Conservation (phyloP, 306 rosid species). For the Acacia confusa region DNA sequence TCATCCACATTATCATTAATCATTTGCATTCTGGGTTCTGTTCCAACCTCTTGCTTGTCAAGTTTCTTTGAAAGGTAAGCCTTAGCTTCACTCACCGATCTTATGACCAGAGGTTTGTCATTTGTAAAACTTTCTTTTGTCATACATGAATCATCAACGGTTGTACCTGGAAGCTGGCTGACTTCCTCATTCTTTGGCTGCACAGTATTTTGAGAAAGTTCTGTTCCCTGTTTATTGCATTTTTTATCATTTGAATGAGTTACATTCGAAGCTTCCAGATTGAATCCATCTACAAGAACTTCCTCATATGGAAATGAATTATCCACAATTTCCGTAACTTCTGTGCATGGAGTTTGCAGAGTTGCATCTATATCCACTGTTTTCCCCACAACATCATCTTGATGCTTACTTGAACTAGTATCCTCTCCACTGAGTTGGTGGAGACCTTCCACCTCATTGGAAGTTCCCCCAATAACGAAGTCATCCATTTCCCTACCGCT, state of each 20-base stretch:
- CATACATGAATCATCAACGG: slow-evolving; percentile 39
- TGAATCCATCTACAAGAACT: slow-evolving; percentile 26
- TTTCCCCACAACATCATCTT: slow-evolving; percentile 37
- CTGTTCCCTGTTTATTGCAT: slow-evolving; percentile 32
- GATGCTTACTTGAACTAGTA: slow-evolving; percentile 23
- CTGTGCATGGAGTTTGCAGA: slow-evolving; percentile 26
- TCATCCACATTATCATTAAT: slow-evolving; percentile 35
- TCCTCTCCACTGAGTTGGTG: slow-evolving; percentile 31
- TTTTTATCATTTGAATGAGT: slow-evolving; percentile 38
- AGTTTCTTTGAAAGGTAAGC: slow-evolving; percentile 64
- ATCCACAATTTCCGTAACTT: slow-evolving; percentile 19
- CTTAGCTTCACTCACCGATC: slow-evolving; percentile 85
- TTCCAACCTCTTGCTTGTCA: slow-evolving; percentile 42
- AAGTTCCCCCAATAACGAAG: slow-evolving; percentile 30
- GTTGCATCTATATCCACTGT: slow-evolving; percentile 23
- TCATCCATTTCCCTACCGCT: slow-evolving; percentile 35
- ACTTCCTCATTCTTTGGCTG: slow-evolving; percentile 29
- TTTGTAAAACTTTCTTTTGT: slow-evolving; percentile 33
- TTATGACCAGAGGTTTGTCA: slow-evolving; percentile 64
- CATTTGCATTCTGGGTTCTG: slow-evolving; percentile 30
- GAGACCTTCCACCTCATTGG: slow-evolving; percentile 30
- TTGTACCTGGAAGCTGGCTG: slow-evolving; percentile 17
- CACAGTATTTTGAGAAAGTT: slow-evolving; percentile 29
- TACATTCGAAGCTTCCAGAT: slow-evolving; percentile 34
- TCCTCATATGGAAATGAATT: slow-evolving; percentile 34